Base-by-base conservation (phyloP, 345 rosid genomes). In the Gossypium anomalum region DNA sequence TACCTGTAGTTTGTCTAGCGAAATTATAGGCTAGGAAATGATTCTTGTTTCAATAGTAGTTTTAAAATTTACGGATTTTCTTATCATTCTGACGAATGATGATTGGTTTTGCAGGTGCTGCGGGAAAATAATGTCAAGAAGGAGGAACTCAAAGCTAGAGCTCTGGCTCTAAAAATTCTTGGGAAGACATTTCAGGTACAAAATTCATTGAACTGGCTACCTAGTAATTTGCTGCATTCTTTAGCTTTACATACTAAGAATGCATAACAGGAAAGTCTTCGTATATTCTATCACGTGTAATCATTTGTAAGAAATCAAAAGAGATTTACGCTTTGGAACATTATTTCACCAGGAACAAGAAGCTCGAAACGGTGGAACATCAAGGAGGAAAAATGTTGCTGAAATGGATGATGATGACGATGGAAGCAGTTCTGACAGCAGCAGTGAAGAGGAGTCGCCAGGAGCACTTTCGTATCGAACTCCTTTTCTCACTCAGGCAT, bases 121-220 rank as follows among this genome's bases (percentile, higher is more conserved):
- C 83, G 79, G 45, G 98, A 92, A 69, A 87, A 75, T 69, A 84
- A 88, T 79, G 75, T 85, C 64, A 25, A 3, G 12, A 94, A 84
- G 53, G 98, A 92, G 45, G 97, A 89, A 58, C 89, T 92, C 13
- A 91, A 83, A 83, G 89, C 91, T 60, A 84, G 96, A 7, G 92
- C 96, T 17, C 45, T 78, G 53, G 98, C 94, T 68, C 82, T 95
- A 38, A 91, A 91, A 82, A 74, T 79, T 80, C 88, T 95, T 25
- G 99, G 99, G 12, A 94, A 90, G 80, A 77, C 82, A 60, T 95
- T 95, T 56, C 97, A 92, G 98, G 98, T 90, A 77, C 66, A 17
- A 15, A 34, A 10, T 63, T 48, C 79, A 14, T 51, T 15, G 48
- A 7, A 59, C 23, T 57, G 13, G 34, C 16, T 22, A 58, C 11